Percentiles rank a stretch among this genome's conserved stretches.
Evolutionary conservation across 805 yeast genomes (phyloP).

Genomic region (Wickerhamiella kurtzmanii): DNA sequence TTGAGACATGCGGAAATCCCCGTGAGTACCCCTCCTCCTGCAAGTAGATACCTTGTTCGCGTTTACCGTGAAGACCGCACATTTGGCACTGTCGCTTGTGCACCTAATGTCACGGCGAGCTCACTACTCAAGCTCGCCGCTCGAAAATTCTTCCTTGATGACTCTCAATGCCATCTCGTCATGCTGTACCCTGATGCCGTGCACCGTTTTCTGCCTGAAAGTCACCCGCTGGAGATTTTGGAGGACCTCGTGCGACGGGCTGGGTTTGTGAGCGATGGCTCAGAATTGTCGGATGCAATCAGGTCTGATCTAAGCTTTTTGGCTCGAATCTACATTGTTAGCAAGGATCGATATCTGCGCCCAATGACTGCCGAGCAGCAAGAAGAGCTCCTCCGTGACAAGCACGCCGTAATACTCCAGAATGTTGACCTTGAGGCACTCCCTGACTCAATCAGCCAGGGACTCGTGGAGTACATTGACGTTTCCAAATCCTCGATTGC

Average conservation of each 20-base stretch:
- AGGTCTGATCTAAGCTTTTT: constrained; percentile 19
- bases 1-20: constrained; percentile 16
- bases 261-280: constrained; percentile 14
- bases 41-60: constrained; percentile 32
- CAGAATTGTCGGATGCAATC: constrained; percentile 9
- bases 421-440: not conserved
- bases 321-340: constrained; percentile 14
- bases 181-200: constrained; percentile 12
- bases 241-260: constrained; percentile 9
- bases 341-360: constrained; percentile 10
- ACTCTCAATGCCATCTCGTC: constrained; percentile 14
- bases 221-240: constrained; percentile 11
- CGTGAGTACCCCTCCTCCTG: not conserved
- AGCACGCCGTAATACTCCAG: not conserved
- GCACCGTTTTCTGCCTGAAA: constrained; percentile 7
- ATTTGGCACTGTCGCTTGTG: constrained; percentile 69
- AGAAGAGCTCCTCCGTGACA: constrained; percentile 1
- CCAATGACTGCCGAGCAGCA: constrained; percentile 3
- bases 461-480: constrained; percentile 1
- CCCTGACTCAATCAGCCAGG: not conserved
- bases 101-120: constrained; percentile 61
- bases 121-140: constrained; percentile 61
- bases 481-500: not conserved
- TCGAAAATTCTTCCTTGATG: constrained; percentile 42
- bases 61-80: constrained; percentile 75